Base-by-base conservation (phyloP, 2,329 filamentous ascomycete species). In the Tolypocladium nubicola region DNA sequence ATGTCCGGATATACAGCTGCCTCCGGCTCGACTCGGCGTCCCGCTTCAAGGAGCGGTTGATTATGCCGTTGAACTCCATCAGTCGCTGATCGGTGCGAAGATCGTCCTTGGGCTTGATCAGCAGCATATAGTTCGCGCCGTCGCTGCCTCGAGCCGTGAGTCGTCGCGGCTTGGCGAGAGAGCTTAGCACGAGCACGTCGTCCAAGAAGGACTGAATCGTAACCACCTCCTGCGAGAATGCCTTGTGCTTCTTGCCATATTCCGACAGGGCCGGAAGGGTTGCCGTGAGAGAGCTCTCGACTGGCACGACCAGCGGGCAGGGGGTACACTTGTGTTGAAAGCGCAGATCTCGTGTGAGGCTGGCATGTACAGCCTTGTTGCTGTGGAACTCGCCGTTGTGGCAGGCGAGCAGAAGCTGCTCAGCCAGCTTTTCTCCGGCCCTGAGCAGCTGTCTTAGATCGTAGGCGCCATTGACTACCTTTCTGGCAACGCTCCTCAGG, bases 41-140 rank as follows among this genome's bases (percentile, higher is more conserved):
- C 60, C 89, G 86, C 68, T 97, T 96, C 57, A 99, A 75, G 3
- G 93, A 90, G 59, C 94, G 83, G 70, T 99, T 99, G 76, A 99
- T 97, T 83, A 97, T 94, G 52, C 88, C 86, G 70, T 97, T 99
- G 78, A 99, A 99, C 69, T 99, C 95, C 92, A 99, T 99, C 23
- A 99, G 84, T 55, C 94, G 90, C 71, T 97, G 93, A 66, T 99
- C 95, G 63, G 96, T 99, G 54, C 94, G 88, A 30, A 99, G 81
- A 70, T 99, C 95, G 69, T 99, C 94, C 71, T 97, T 97, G 10
- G 94, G 95, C 68, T 99, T 99, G 76, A 96, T 95, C 57, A 99
- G 80, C 9, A 99, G 82, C 62, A 90, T 89, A 70, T 99, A 99
- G 21, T 81, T 80, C 58, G 87, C 88, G 9, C 95, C 94, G 71